Percentiles rank a stretch among this genome's conserved stretches.
These are phyloP conservation scores for Epichloe scottii DNA, from an alignment of 2,329 filamentous ascomycete species.

Conservation along the genomic window DNA sequence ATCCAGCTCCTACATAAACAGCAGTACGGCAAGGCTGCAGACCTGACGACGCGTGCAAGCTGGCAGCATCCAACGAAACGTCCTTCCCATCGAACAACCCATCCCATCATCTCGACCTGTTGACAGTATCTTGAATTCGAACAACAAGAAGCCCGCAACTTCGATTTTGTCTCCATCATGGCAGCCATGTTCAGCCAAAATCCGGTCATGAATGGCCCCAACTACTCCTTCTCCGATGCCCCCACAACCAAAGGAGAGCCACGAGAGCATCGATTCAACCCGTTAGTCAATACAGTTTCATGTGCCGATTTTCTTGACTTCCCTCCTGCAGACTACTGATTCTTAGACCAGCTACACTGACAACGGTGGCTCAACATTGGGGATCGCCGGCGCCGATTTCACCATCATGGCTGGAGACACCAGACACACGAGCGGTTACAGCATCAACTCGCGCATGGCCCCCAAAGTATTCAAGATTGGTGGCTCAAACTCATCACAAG, in stretches of 20 bases:
- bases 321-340: neutral
- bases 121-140: neutral
- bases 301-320: neutral
- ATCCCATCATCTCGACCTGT: neutral
- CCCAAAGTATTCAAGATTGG: slow-evolving; percentile 98
- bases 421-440: slow-evolving; percentile 89
- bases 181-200: slow-evolving; percentile 59
- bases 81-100: slow-evolving; percentile 8
- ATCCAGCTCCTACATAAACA: slow-evolving; percentile 8
- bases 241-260: slow-evolving; percentile 43
- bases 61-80: slow-evolving; percentile 10
- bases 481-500: slow-evolving; percentile 73
- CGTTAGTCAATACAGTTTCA: slow-evolving; percentile 43
- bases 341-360: slow-evolving; percentile 65
- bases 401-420: slow-evolving; percentile 96
- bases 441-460: slow-evolving; percentile 92
- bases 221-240: slow-evolving; percentile 54
- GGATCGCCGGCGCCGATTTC: slow-evolving; percentile 89
- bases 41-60: slow-evolving; percentile 23
- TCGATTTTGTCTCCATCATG: slow-evolving; percentile 28
- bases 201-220: slow-evolving; percentile 54
- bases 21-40: slow-evolving; percentile 5
- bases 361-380: slow-evolving; percentile 92
- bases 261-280: slow-evolving; percentile 78
- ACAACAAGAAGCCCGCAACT: neutral